Conservation (phyloP, 1,284 basidiomycete species). For the Ceratobasidium sp. region DNA sequence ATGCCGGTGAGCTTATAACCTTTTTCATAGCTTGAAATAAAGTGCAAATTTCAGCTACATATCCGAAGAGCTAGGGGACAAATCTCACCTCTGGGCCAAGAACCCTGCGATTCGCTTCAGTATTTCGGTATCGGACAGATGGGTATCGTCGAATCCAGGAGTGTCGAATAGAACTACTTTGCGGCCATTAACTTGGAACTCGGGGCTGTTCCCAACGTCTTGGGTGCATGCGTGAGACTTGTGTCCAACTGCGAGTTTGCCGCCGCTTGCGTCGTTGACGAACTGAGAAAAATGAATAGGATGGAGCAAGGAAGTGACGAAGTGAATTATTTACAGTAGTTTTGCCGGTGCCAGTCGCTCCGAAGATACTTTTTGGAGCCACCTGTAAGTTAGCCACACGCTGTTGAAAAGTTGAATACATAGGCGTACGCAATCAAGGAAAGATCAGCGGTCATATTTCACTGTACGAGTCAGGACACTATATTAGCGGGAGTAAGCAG, state of each 20-base stretch:
- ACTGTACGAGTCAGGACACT: too few relatives aligned
- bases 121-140: conserved; percentile 32
- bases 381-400: too few relatives aligned
- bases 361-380: not conserved
- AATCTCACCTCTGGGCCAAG: conserved; percentile 10
- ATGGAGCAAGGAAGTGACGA: not conserved
- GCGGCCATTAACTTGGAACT: conserved; percentile 12
- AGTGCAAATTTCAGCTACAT: not conserved
- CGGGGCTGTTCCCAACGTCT: not conserved
- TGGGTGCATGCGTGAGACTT: conserved; percentile 3
- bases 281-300: conserved; percentile 2
- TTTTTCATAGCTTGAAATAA: conserved; percentile 44
- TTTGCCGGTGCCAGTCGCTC: conserved; percentile 18
- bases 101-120: conserved; percentile 35
- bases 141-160: conserved; percentile 46
- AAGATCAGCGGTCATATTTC: too few relatives aligned
- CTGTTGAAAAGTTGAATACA: too few relatives aligned
- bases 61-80: not conserved
- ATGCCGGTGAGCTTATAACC: conserved; percentile 41
- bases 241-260: conserved; percentile 3
- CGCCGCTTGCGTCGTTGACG: conserved; percentile 31
- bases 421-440: too few relatives aligned
- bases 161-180: conserved; percentile 45
- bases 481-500: too few relatives aligned
- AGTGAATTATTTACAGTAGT: not conserved